A percentile compares a stretch with the other conserved stretches of the same genome.
phyloP scores from a whole-genome alignment of 148 eudicot species.

The Drosera capensis region DNA sequence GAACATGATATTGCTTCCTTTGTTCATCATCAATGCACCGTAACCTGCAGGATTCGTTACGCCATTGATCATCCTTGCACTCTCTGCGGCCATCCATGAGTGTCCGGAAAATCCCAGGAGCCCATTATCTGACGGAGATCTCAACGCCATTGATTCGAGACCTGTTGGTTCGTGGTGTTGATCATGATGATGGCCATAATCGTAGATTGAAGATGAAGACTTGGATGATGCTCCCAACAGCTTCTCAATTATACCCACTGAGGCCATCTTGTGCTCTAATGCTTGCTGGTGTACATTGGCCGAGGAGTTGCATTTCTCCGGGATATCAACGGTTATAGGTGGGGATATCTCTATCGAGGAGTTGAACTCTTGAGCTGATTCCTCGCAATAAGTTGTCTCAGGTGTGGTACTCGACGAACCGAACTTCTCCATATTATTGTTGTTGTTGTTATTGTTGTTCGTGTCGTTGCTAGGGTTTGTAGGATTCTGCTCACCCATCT shows the following conservation, averaged over 20 bases:
- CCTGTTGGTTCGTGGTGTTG: neutral
- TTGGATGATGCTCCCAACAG: neutral
- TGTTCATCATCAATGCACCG: too few relatives aligned
- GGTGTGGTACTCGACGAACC: neutral
- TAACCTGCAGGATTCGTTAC: too few relatives aligned
- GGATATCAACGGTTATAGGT: neutral
- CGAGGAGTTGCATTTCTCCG: neutral
- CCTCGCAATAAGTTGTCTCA: neutral
- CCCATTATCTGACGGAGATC: neutral
- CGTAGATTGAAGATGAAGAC: neutral
- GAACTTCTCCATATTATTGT: neutral
- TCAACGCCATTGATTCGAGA: neutral
- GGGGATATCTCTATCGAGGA: neutral
- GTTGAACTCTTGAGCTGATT: neutral
- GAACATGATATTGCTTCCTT: too few relatives aligned
- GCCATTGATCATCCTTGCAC: too few relatives aligned
- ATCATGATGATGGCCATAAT: neutral
- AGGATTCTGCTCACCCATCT: neutral
- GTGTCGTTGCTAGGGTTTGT: neutral
- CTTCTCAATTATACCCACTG: neutral
- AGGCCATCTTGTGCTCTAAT: neutral
- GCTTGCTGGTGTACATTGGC: neutral
- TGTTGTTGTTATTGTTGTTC: neutral
- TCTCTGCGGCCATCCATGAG: too few relatives aligned
- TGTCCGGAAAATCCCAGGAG: constrained; percentile 7